Base-by-base conservation (phyloP, 768 basidiomycete species). In the Trametopsis cervina region DNA sequence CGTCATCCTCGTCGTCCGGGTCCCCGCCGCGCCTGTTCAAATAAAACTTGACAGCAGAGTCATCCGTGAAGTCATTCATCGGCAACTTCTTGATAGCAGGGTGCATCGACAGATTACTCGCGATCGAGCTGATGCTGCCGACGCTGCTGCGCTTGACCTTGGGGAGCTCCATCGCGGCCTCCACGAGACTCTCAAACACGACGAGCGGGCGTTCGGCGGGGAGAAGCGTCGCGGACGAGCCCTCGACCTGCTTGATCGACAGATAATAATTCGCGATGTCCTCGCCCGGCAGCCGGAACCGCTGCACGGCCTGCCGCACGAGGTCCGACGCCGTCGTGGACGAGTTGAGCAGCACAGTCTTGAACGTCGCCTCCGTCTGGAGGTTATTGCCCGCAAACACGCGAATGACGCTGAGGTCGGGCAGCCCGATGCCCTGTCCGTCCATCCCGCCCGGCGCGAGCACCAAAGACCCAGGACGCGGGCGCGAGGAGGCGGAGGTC, bases 61-160 rank as follows among this genome's bases (percentile, higher is more conserved):
- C 96, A 56, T 99, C 96, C 37, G 89, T 89, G 61, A 94, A 98
- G 62, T 98, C 96, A 58, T 94, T 96, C 91, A 96, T 95, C 39
- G 88, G 81, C 35, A 98, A 70, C 62, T 88, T 89, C 60, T 81
- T 84, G 66, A 98, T 99, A 13, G 96, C 94, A 15, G 95, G 94
- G 60, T 97, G 90, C 79, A 89, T 85, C 3, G 87, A 89, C 22
- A 98, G 73, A 60, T 94, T 93, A 61, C 89, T 93, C 26, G 86
- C 76, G 20, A 99, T 73, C n/a, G 91, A 94, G 58, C 83, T 91
- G 57, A 99, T 94, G 62, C 90, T 94, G 33, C 92, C 89, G 46
- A 97, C 80, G 52, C 88, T 91, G 56, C 89, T 92, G 49, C 95
- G 72, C 68, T 97, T 97, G 46, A 99, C 89, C 54, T 87, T 89